Evolutionary conservation across 352 stramenopile genomes (phyloP).

Genomic region (Phytophthora rubi): DNA sequence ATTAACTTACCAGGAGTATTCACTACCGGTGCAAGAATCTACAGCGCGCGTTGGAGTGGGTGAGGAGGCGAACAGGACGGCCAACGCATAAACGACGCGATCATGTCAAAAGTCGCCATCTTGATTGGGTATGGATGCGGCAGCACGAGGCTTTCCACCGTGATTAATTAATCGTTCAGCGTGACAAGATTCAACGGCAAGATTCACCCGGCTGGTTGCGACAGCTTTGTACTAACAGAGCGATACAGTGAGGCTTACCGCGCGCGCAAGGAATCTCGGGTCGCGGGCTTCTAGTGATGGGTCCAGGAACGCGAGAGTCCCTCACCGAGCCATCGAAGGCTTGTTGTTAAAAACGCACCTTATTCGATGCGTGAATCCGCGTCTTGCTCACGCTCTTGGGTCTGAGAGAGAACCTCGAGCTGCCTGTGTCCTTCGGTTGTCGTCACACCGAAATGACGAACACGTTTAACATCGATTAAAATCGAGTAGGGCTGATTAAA

Average conservation of each 20-base stretch:
- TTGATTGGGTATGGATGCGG: neutral
- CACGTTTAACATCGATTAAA: conserved; percentile 7
- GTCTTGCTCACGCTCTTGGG: neutral
- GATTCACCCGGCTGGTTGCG: conserved; percentile 7
- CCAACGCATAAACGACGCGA: neutral
- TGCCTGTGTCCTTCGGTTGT: neutral
- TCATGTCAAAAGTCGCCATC: conserved; percentile 1
- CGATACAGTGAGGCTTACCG: conserved; percentile 3
- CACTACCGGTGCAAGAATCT: conserved; percentile 9
- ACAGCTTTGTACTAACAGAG: neutral
- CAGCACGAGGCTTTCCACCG: neutral
- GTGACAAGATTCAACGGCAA: conserved; percentile 13
- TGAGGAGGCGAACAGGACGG: neutral
- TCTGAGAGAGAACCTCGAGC: neutral
- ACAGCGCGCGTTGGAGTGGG: neutral
- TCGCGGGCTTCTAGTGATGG: conserved; percentile 2
- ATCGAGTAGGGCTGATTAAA: conserved; percentile 12
- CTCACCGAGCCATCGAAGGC: neutral
- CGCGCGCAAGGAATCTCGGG: conserved; percentile 4
- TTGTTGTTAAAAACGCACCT: neutral
- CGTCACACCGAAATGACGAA: neutral
- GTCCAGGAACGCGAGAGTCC: neutral
- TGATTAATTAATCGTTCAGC: conserved; percentile 14
- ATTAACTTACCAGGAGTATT: conserved; percentile 8
- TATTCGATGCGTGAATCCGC: neutral